Evolutionary conservation across 2,329 filamentous ascomycete genomes (phyloP).

Genomic region (Colletotrichum cuscutae): DNA sequence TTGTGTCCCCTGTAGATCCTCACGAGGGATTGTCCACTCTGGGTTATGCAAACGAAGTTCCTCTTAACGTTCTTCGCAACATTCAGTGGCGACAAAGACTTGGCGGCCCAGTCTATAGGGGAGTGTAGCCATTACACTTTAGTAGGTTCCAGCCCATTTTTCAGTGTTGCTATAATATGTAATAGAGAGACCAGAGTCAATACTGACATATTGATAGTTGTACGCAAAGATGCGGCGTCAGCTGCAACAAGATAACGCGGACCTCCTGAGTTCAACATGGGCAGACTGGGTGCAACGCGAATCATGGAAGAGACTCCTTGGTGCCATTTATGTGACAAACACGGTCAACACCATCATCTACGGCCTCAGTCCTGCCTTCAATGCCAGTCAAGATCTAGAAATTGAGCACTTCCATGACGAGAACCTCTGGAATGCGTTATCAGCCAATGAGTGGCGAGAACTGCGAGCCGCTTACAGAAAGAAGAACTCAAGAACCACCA

Average conservation of each 20-base stretch:
- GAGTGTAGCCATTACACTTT: background rate
- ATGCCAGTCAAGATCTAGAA: background rate
- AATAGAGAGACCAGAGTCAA: background rate
- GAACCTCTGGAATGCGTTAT: constrained; percentile 2
- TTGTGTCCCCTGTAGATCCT: background rate
- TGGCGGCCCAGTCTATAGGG: background rate
- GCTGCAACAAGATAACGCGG: background rate
- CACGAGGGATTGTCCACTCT: background rate
- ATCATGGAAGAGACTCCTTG: background rate
- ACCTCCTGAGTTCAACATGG: background rate
- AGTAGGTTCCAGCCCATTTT: background rate
- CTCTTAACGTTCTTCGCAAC: background rate
- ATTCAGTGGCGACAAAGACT: background rate
- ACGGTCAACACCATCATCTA: background rate
- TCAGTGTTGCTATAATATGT: background rate
- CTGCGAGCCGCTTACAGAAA: background rate
- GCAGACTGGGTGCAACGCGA: background rate
- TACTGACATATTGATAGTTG: background rate
- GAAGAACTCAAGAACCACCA: background rate
- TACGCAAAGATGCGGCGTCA: background rate
- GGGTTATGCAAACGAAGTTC: background rate
- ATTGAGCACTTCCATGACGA: background rate
- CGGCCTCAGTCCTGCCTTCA: background rate
- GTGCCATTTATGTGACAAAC: background rate
- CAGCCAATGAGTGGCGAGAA: constrained; percentile 1